A percentile compares a stretch with the other conserved stretches of the same genome.
phyloP scores from a whole-genome alignment of 2,329 filamentous ascomycete species.

The Colletotrichum tabaci region DNA sequence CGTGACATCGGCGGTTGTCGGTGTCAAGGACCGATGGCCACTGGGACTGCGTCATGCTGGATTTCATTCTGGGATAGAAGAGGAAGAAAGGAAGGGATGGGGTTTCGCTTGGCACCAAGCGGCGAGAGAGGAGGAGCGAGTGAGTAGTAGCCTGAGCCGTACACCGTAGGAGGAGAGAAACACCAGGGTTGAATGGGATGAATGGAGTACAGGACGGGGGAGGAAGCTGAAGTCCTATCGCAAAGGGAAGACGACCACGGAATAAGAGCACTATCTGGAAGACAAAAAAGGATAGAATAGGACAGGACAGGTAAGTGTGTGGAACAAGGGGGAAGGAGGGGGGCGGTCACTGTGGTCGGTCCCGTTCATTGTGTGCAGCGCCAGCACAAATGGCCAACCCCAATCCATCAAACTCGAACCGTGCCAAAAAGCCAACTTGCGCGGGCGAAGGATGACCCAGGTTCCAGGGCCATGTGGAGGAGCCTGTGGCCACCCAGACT shows the following conservation, averaged over 20 bases:
- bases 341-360: background rate
- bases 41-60: conserved; percentile 7
- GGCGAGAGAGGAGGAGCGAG: background rate
- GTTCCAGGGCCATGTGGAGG: conserved; percentile 29
- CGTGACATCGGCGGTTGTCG: conserved; percentile 13
- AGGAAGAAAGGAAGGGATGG: conserved; percentile 9
- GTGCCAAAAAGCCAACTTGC: conserved; percentile 22
- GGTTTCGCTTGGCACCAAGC: conserved; percentile 5
- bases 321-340: background rate
- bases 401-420: conserved; percentile 34
- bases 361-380: conserved; percentile 25
- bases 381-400: conserved; percentile 20
- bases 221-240: conserved; percentile 6
- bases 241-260: background rate
- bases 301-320: background rate
- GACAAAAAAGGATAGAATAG: conserved; percentile 6
- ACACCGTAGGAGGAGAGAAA: background rate
- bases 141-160: conserved; percentile 18
- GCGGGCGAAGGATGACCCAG: conserved; percentile 39
- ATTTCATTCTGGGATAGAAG: background rate
- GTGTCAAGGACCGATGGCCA: conserved; percentile 19
- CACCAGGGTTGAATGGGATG: conserved; percentile 16
- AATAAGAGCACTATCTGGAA: conserved; percentile 6
- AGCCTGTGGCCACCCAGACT: conserved; percentile 21
- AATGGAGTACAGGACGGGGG: conserved; percentile 6